A percentile compares a stretch with the other conserved stretches of the same genome.
These are phyloP conservation scores for Mycena citricolor DNA, from an alignment of 1,284 basidiomycete genomes.

Conservation along the genomic window DNA sequence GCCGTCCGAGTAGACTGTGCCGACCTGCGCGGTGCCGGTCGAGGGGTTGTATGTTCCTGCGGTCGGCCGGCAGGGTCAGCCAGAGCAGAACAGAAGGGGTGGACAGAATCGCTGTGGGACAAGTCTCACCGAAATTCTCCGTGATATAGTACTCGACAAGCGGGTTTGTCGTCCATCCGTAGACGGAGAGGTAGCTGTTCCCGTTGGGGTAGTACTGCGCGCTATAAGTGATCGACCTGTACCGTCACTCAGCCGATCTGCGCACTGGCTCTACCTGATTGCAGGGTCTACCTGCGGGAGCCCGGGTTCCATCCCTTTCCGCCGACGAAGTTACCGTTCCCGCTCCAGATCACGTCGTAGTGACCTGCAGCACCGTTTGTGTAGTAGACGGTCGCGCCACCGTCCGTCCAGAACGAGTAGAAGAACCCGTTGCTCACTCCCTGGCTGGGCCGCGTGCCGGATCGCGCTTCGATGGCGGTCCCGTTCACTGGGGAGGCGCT, in stretches of 20 bases:
- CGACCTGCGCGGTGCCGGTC: conserved; percentile 25
- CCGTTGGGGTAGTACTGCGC: conserved; percentile 32
- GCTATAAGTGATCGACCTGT: conserved; percentile 30
- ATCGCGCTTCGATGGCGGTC: conserved; percentile 8
- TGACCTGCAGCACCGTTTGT: no score
- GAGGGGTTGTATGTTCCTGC: no score
- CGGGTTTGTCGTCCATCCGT: conserved; percentile 37
- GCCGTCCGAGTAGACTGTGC: conserved; percentile 34
- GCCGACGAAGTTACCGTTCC: conserved; percentile 28
- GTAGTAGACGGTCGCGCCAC: no score
- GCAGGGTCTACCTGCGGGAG: neutral
- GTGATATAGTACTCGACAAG: conserved; percentile 42
- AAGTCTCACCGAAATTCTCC: conserved; percentile 36
- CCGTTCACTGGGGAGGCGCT: conserved; percentile 15
- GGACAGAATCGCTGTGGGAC: no score
- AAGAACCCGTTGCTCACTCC: conserved; percentile 24
- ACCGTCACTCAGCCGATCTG: conserved; percentile 3
- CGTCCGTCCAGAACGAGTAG: conserved; percentile 24
- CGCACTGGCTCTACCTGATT: neutral
- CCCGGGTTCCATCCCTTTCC: conserved; percentile 32
- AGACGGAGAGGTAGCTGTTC: conserved; percentile 37
- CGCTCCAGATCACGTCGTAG: conserved; percentile 23
- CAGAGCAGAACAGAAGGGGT: no score
- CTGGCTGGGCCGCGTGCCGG: conserved; percentile 18
- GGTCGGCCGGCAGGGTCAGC: no score